Evolutionary conservation across 345 rosid species (phyloP).

Genomic region (Aquilaria malaccensis): DNA sequence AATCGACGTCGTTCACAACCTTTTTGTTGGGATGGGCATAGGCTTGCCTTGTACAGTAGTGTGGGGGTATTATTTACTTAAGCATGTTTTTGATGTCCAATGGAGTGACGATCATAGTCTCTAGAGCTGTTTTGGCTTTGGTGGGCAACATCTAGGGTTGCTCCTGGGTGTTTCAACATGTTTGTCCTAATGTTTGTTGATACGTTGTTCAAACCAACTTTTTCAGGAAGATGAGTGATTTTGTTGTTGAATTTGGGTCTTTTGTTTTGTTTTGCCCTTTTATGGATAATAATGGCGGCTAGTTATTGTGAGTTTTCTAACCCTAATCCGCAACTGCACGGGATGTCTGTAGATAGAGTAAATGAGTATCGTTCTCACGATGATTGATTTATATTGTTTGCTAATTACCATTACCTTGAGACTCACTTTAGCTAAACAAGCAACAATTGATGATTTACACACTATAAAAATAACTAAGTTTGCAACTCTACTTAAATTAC

Average conservation of each 20-base stretch:
- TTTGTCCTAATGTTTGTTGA: conserved; percentile 90
- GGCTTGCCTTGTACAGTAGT: conserved; percentile 97
- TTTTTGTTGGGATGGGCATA: conserved; percentile 88
- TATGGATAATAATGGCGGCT: conserved; percentile 4
- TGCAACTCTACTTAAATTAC: too few species aligned
- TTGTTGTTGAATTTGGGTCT: not conserved
- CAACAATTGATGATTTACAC: too few species aligned
- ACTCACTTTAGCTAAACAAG: too few species aligned
- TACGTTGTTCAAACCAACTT: conserved; percentile 64
- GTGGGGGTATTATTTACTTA: conserved; percentile 87
- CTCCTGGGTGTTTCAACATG: conserved; percentile 97
- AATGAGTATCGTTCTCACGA: too few species aligned
- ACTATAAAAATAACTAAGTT: too few species aligned
- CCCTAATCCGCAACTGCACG: too few species aligned
- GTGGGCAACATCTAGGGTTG: conserved; percentile 99
- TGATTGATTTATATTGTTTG: too few species aligned
- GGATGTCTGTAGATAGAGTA: too few species aligned
- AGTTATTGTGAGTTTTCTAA: too few species aligned
- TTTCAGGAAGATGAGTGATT: conserved; percentile 48
- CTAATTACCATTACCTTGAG: too few species aligned
- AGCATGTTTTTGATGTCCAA: conserved; percentile 83
- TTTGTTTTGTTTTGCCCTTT: not conserved
- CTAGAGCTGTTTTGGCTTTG: conserved; percentile 76
- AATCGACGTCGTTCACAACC: conserved; percentile 49
- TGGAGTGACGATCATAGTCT: conserved; percentile 66